Base-by-base conservation (phyloP, 2,329 filamentous ascomycete species). In the Cladosporium oxysporum region DNA sequence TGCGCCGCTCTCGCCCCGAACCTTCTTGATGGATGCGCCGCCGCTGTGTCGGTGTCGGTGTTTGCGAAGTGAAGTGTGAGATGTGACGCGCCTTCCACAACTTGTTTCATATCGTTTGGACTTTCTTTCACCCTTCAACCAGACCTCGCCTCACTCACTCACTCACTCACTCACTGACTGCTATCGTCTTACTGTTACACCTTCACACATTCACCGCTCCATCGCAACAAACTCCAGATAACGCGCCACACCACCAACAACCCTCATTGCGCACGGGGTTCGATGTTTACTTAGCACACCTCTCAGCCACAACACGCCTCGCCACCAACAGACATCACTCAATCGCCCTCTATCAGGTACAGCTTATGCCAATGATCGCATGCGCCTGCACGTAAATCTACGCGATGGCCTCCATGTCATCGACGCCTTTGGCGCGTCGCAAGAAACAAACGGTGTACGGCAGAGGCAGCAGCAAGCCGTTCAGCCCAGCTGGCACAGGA, bases 361-460 rank as follows among this genome's bases (percentile, higher is more conserved):
- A 41, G 23, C n/a, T 12, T 10, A 10, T 5, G 16, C n/a, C 26
- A 18, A 61, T 35, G 29, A 47, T 10, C 11, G 50, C 16, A 29
- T 21, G 18, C 14, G 26, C 21, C 11, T 28, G 12, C 44, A 29
- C 21, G 18, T 26, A 31, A 26, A n/a, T 18, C 2, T 49, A 47
- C 37, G 50, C 61, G n/a, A 63, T 63, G 61, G 50, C 61, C 26
- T 62, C 59, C 16, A 49, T n/a, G 2, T 37, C 49, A 1, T 53
- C 64, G 47, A 60, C 64, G 28, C 58, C 58, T 55, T 63, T 67
- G 29, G 58, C 68, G 55, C 68, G 69, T 44, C 69, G 71, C 49
- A 68, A 69, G 33, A 73, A 71, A 60, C 69, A 70, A 66, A 63
- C 67, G 26, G 70, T 69, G 23, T 73, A 73, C 41, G 71, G 71